A percentile compares a stretch with the other conserved stretches of the same genome.
Evolutionary conservation across 1,284 basidiomycete species (phyloP).

Genomic region (Kwoniella shivajii): DNA sequence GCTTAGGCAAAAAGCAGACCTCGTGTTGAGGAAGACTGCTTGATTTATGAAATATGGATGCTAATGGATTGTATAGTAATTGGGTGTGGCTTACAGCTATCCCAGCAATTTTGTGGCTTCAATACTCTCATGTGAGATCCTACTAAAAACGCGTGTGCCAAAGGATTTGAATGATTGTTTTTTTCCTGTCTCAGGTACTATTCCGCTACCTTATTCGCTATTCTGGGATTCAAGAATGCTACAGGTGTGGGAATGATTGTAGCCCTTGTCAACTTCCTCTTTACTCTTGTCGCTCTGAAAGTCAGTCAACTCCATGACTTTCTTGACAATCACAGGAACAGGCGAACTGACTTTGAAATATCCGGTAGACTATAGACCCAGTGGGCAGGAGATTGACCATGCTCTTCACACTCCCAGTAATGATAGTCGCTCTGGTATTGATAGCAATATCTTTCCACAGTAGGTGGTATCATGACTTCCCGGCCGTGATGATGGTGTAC

Average conservation of each 20-base stretch:
- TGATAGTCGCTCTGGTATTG: slow-evolving; percentile 70
- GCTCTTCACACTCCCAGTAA: slow-evolving; percentile 73
- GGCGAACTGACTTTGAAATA: background rate
- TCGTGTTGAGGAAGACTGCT: too few species aligned
- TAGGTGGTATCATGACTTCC: slow-evolving; percentile 53
- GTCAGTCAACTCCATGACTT: slow-evolving; percentile 36
- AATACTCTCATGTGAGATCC: slow-evolving; percentile 72
- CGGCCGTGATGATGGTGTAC: background rate
- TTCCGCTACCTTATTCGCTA: slow-evolving; percentile 74
- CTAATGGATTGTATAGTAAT: slow-evolving; percentile 58
- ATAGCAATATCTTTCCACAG: slow-evolving; percentile 76
- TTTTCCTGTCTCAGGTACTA: slow-evolving; percentile 62
- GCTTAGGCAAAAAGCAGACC: too few species aligned
- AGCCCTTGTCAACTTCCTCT: slow-evolving; percentile 76
- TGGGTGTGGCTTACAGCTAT: slow-evolving; percentile 75
- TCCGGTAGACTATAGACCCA: slow-evolving; percentile 68
- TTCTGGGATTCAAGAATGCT: slow-evolving; percentile 77
- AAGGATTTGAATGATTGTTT: background rate
- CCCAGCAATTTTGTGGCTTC: slow-evolving; percentile 79
- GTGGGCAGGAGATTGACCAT: slow-evolving; percentile 76
- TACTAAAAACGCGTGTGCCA: too few species aligned
- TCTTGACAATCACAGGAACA: background rate
- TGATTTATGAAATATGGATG: background rate
- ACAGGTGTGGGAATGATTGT: slow-evolving; percentile 77
- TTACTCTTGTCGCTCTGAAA: slow-evolving; percentile 76